Evolutionary conservation across 331 rosid species (phyloP).

Genomic region (Phaseolus coccineus): DNA sequence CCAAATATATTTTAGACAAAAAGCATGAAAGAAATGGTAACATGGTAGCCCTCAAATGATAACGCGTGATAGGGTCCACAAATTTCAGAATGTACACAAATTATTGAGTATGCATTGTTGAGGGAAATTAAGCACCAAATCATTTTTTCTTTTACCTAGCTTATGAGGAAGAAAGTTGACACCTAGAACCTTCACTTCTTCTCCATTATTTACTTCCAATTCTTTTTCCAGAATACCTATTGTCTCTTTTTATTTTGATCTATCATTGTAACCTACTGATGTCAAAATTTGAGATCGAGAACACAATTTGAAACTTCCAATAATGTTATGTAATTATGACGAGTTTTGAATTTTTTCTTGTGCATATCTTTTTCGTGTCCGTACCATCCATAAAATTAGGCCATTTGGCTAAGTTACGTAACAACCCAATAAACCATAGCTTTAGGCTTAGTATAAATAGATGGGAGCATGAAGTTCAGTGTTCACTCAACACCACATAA

Average conservation of each 20-base stretch:
- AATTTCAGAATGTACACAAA: constrained; percentile 22
- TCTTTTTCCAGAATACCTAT: neutral
- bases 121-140: constrained; percentile 19
- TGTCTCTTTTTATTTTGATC: neutral
- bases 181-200: constrained; percentile 53
- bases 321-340: neutral
- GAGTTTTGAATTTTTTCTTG: neutral
- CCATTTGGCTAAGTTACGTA: constrained; percentile 30
- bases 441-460: constrained; percentile 46
- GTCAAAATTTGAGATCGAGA: neutral
- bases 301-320: neutral
- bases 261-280: neutral
- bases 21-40: neutral
- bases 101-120: constrained; percentile 24
- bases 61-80: constrained; percentile 8
- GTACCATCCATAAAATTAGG: constrained; percentile 14
- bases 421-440: constrained; percentile 7
- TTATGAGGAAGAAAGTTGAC: constrained; percentile 27
- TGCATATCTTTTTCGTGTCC: neutral
- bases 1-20: neutral
- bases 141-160: constrained; percentile 1
- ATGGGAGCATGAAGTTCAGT: constrained; percentile 4
- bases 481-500: neutral
- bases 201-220: constrained; percentile 10
- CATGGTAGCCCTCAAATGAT: neutral